Conservation (phyloP, 805 yeast species). For the Starmerella roubikii region DNA sequence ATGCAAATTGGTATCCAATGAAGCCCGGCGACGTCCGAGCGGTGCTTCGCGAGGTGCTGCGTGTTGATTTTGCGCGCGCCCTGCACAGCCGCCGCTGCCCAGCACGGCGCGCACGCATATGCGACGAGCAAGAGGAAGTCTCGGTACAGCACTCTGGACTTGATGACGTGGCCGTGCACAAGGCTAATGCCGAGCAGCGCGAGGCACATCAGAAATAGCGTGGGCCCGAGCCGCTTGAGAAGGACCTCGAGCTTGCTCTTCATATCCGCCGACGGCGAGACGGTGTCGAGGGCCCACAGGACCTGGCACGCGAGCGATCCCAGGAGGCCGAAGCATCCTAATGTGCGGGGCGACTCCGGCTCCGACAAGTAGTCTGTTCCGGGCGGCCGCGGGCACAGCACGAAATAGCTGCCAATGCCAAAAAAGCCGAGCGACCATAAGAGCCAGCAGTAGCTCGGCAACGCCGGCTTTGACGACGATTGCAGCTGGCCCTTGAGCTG, state of each 20-base stretch:
- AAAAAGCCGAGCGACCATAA: conserved; percentile 5
- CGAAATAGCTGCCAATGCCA: conserved; percentile 4
- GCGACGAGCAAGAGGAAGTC: conserved; percentile 1
- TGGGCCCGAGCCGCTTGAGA: neutral
- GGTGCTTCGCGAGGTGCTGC: conserved; percentile 3
- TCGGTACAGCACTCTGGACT: conserved; percentile 5
- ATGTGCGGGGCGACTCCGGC: conserved; percentile 7
- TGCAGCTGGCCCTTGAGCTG: conserved; percentile 4
- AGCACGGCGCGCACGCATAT: neutral
- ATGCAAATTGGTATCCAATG: conserved; percentile 17
- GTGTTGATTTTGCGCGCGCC: neutral
- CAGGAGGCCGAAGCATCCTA: conserved; percentile 1
- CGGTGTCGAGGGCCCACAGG: conserved; percentile 7
- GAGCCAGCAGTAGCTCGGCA: conserved; percentile 6
- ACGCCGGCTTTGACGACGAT: conserved; percentile 2
- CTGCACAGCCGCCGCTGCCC: neutral
- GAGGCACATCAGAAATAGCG: neutral
- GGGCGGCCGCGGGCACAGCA: conserved; percentile 5
- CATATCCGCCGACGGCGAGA: conserved; percentile 3
- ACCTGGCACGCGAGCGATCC: conserved; percentile 5
- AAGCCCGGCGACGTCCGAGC: conserved; percentile 12
- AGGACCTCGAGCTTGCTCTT: neutral
- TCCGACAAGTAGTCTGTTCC: neutral
- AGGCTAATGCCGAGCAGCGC: neutral
- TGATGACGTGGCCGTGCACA: neutral